Evolutionary conservation across 106 monocot species (phyloP), one percentile per base, ranked within the genome.

Genomic region (Acanthochlamys bracteata): DNA sequence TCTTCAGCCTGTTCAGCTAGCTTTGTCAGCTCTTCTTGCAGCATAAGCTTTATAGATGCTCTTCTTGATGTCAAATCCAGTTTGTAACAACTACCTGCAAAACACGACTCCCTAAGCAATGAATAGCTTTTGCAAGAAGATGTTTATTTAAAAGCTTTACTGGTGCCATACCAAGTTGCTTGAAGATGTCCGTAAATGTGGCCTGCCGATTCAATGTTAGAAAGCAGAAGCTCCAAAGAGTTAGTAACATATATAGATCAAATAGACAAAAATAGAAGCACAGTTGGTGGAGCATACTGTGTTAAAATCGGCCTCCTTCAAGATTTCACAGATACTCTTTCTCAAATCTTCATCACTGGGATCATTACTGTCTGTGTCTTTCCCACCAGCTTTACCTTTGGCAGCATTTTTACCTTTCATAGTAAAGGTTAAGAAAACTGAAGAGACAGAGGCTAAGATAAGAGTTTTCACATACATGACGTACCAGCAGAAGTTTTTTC

Each of bases 281-380:
- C 2, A 49, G 12, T 49, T 49, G 12, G 15, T 14, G 49, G 13
- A 49, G 22, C 75, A 72, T 41, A 89, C 94, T 77, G 83, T 86
- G 76, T 86, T 94, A 60, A 94, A 94, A 63, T 94, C 93, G 64
- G 86, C 93, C 67, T 85, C 78, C 53, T 83, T 89, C 40, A 94
- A 73, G 60, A 94, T 84, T 55, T 83, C 89, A 69, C 73, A 83
- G 33, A 94, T 94, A 24, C 71, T 77, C 39, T 79, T 78, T 71
- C 78, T 89, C 69, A 94, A 59, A 54, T 94, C 86, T 39, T 78
- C 73, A 56, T 86, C 79, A 58, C 60, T 86, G 55, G 93, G 92
- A 53, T 71, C 64, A 17, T 75, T 66, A 22, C 80, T 70, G 53
- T 75, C 65, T 45, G 47, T 62, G 43, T 76, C 68, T 55, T 47